Evolutionary conservation across 2,329 filamentous ascomycete genomes (phyloP).

Genomic region (Xylaria sp.): DNA sequence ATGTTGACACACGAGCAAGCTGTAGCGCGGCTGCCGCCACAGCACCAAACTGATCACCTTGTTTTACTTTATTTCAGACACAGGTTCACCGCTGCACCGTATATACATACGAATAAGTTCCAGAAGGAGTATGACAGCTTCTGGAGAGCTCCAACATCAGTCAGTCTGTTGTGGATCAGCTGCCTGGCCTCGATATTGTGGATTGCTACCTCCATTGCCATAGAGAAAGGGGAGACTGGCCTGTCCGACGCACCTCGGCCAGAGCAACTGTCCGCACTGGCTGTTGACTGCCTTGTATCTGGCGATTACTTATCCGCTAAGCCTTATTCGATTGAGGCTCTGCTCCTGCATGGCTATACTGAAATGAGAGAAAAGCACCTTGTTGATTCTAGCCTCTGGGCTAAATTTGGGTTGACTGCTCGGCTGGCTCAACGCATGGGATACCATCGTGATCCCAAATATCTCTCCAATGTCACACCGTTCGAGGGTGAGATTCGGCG

Average conservation of each 20-base stretch:
- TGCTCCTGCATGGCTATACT: conserved; percentile 59
- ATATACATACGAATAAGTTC: conserved; percentile 57
- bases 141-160: conserved; percentile 55
- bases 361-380: conserved; percentile 57
- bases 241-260: conserved; percentile 45
- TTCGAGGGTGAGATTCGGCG: conserved; percentile 65
- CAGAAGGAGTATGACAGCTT: conserved; percentile 61
- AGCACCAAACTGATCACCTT: conserved; percentile 49
- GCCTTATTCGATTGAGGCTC: conserved; percentile 61
- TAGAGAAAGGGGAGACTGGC: conserved; percentile 47
- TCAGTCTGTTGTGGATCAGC: conserved; percentile 62
- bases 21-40: conserved; percentile 48
- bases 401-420: conserved; percentile 58
- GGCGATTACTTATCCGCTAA: conserved; percentile 60
- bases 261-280: conserved; percentile 51
- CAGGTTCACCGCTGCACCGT: conserved; percentile 50
- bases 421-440: conserved; percentile 64
- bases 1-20: conserved; percentile 51
- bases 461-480: conserved; percentile 56
- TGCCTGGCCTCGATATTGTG: conserved; percentile 61
- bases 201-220: conserved; percentile 54
- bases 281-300: conserved; percentile 60
- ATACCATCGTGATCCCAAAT: conserved; percentile 61
- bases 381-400: conserved; percentile 59
- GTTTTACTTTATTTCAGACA: conserved; percentile 52